These are phyloP conservation scores for Tricholoma matsutake DNA, from an alignment of 768 basidiomycete species.

Conservation along the genomic window DNA sequence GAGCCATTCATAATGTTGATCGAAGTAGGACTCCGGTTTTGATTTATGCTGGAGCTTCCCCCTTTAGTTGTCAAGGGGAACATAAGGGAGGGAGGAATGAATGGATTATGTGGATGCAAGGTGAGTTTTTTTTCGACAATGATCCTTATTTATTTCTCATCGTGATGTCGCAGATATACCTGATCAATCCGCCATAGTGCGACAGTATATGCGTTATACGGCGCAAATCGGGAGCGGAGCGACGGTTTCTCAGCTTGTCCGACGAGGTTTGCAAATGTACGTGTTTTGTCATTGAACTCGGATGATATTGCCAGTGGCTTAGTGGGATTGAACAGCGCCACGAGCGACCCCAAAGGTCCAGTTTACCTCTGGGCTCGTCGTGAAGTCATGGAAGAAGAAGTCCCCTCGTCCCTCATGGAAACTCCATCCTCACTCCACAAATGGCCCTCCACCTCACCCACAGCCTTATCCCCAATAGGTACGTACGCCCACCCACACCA, in stretches of 20 bases:
- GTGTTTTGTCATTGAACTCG: conserved; percentile 21
- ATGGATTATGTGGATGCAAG: conserved; percentile 74
- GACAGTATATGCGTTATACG: conserved; percentile 72
- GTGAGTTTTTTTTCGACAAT: conserved; percentile 23
- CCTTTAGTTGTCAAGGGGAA: conserved; percentile 54
- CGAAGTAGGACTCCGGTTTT: conserved; percentile 57
- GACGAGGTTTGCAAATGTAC: conserved; percentile 64
- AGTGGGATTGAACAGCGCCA: conserved; percentile 55
- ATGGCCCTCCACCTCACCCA: conserved; percentile 51
- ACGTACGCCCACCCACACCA: conserved; percentile 20
- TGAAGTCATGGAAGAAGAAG: conserved; percentile 67
- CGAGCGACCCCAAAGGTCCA: conserved; percentile 69
- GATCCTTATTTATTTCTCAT: no score
- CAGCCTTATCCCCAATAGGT: conserved; percentile 46
- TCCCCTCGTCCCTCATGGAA: conserved; percentile 37
- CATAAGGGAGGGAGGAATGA: conserved; percentile 65
- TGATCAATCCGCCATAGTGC: conserved; percentile 68
- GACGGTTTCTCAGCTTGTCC: conserved; percentile 48
- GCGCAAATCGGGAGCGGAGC: conserved; percentile 55
- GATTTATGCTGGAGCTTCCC: conserved; percentile 71
- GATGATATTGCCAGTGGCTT: not conserved
- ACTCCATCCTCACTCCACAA: conserved; percentile 29
- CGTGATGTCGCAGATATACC: no score
- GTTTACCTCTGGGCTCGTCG: conserved; percentile 72
- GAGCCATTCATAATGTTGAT: conserved; percentile 72